These are phyloP conservation scores for Monosporozyma solicola DNA, from an alignment of 805 yeast species.

Conservation along the genomic window DNA sequence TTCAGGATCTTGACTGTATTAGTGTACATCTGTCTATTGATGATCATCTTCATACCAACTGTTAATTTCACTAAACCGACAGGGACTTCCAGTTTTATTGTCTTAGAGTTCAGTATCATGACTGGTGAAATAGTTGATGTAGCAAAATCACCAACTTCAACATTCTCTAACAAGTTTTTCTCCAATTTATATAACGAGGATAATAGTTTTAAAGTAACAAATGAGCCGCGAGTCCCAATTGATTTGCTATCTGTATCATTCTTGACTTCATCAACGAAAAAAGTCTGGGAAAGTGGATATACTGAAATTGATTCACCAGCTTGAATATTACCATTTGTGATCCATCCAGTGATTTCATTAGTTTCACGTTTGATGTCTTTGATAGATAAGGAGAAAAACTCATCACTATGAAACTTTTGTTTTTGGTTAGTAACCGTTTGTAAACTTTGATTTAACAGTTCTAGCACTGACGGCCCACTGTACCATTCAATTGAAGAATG, in stretches of 20 bases:
- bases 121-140: background rate
- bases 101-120: background rate
- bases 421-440: background rate
- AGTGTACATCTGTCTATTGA: background rate
- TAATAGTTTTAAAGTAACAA: conserved; percentile 34
- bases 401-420: background rate
- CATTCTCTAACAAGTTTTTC: conserved; percentile 1
- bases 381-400: background rate
- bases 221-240: conserved; percentile 44
- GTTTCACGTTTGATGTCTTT: background rate
- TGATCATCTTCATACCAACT: background rate
- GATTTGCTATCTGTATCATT: background rate
- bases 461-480: conserved; percentile 7
- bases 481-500: conserved; percentile 19
- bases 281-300: conserved; percentile 40
- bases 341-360: conserved; percentile 7
- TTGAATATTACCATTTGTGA: conserved; percentile 48
- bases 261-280: conserved; percentile 30
- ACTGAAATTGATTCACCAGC: conserved; percentile 54
- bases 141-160: background rate
- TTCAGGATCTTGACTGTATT: background rate
- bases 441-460: background rate
- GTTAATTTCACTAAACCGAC: background rate
- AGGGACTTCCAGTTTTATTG: background rate
- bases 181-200: conserved; percentile 4